phyloP scores from a whole-genome alignment of 2,329 filamentous ascomycete species.

The Laburnicola sp. region DNA sequence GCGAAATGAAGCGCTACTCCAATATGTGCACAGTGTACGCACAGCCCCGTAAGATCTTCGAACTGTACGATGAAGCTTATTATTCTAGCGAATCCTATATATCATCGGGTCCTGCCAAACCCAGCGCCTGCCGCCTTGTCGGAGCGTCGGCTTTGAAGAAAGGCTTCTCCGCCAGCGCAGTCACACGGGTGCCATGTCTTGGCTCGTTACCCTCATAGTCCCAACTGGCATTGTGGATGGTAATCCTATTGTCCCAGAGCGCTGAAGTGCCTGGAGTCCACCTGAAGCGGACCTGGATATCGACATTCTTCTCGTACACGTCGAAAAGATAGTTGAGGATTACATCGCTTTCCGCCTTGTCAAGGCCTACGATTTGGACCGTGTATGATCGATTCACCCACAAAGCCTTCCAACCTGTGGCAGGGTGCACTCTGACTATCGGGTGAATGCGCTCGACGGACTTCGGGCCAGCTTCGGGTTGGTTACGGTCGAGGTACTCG shows the following conservation, averaged over 20 bases:
- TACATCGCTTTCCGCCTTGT: constrained; percentile 68
- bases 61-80: not conserved
- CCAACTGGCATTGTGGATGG: constrained; percentile 75
- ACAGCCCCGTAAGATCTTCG: not conserved
- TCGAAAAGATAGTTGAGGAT: constrained; percentile 69
- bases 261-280: constrained; percentile 70
- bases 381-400: constrained; percentile 75
- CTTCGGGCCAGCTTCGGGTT: constrained; percentile 64
- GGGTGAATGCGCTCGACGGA: constrained; percentile 69
- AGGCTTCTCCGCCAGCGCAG: constrained; percentile 70
- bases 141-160: constrained; percentile 67
- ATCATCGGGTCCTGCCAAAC: constrained; percentile 63
- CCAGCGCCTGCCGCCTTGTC: constrained; percentile 67
- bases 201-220: constrained; percentile 70
- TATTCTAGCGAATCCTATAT: constrained; percentile 36
- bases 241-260: constrained; percentile 74
- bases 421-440: constrained; percentile 70
- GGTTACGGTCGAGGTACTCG: constrained; percentile 65
- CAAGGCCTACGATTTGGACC: constrained; percentile 67
- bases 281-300: constrained; percentile 72
- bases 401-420: constrained; percentile 73
- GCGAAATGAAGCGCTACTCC: too few species aligned
- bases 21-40: not conserved
- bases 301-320: constrained; percentile 69
- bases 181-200: constrained; percentile 72